Conservation (phyloP, 805 yeast genomes). For the Isabelozyma pseudorhagii region DNA sequence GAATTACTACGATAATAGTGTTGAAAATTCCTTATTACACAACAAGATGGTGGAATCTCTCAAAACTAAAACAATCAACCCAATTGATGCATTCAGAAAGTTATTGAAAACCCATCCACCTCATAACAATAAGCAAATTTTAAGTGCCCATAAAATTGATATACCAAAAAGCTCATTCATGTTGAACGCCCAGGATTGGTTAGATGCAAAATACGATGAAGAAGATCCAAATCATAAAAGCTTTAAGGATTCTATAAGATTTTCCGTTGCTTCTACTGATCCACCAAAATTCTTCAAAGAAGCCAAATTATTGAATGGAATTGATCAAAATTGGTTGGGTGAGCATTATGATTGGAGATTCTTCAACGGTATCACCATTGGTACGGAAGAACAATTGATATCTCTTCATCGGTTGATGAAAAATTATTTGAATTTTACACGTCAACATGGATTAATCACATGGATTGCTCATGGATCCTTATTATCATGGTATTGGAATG, state of each 20-base stretch:
- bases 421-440: conserved; percentile 50
- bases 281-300: conserved; percentile 31
- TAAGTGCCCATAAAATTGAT: conserved; percentile 7
- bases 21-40: conserved; percentile 15
- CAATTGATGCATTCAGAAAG: conserved; percentile 10
- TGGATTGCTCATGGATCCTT: conserved; percentile 70
- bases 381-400: conserved; percentile 32
- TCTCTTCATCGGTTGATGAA: conserved; percentile 48
- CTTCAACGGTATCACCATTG: conserved; percentile 23
- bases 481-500: conserved; percentile 64
- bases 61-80: conserved; percentile 2
- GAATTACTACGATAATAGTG: conserved; percentile 9
- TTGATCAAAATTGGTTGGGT: conserved; percentile 17
- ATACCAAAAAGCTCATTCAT: conserved; percentile 18
- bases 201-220: not conserved
- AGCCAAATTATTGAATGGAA: conserved; percentile 15
- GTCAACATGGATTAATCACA: conserved; percentile 43
- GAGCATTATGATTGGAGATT: conserved; percentile 41
- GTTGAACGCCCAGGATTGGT: not conserved
- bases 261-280: conserved; percentile 9
- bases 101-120: conserved; percentile 9
- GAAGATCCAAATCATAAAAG: conserved; percentile 8
- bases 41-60: conserved; percentile 18
- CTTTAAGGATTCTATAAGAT: conserved; percentile 15
- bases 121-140: not conserved